Conservation (phyloP, 352 stramenopile species). For the Globisporangium acanthophoron region DNA sequence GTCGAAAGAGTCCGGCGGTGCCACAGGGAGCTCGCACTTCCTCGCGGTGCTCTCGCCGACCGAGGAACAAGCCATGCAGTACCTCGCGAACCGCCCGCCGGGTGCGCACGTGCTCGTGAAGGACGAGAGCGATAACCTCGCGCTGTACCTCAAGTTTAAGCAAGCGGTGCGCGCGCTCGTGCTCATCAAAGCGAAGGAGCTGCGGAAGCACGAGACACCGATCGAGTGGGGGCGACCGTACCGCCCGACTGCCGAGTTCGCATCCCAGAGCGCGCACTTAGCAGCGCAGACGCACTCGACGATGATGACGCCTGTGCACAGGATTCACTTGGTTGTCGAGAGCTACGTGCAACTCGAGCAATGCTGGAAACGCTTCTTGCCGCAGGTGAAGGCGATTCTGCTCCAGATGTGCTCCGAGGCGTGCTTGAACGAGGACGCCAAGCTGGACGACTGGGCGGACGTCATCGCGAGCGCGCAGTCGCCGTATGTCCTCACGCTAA, state of each 20-base stretch:
- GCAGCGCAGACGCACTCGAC: constrained; percentile 22
- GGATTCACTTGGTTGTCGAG: constrained; percentile 23
- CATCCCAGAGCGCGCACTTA: background rate
- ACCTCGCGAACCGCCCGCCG: constrained; percentile 33
- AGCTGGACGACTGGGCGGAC: constrained; percentile 37
- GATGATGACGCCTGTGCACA: constrained; percentile 39
- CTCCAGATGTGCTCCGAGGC: constrained; percentile 52
- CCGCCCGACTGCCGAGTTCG: background rate
- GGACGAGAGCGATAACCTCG: constrained; percentile 32
- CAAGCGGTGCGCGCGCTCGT: constrained; percentile 32
- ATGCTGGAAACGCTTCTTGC: constrained; percentile 54
- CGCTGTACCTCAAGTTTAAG: constrained; percentile 56
- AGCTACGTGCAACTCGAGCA: constrained; percentile 34
- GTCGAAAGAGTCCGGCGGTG: background rate
- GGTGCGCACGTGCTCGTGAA: constrained; percentile 43
- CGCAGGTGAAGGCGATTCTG: constrained; percentile 50
- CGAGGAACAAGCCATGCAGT: constrained; percentile 30
- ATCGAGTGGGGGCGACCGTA: constrained; percentile 29
- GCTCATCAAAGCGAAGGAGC: constrained; percentile 42
- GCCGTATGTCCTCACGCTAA: constrained; percentile 34
- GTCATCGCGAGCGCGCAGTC: constrained; percentile 11
- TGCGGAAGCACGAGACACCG: constrained; percentile 30
- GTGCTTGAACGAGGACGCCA: constrained; percentile 37
- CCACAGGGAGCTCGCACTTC: constrained; percentile 19
- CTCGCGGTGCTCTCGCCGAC: constrained; percentile 45